Conservation (phyloP, 768 basidiomycete species). For the Roridomyces roridus region DNA sequence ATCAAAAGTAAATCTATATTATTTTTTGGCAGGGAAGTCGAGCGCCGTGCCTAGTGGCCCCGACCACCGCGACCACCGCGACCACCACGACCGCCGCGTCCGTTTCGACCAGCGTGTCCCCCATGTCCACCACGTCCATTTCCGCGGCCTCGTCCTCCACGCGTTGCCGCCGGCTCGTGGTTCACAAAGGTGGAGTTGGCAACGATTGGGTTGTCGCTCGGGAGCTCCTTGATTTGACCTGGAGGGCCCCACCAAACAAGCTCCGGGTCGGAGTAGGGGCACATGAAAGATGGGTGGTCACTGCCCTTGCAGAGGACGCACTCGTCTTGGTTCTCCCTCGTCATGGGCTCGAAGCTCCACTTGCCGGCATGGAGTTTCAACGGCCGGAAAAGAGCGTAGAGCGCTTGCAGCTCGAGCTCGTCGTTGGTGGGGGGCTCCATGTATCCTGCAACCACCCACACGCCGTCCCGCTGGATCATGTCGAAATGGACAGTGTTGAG, state of each 20-base stretch:
- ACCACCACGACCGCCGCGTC: too few relatives aligned
- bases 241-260: conserved; percentile 11
- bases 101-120: too few relatives aligned
- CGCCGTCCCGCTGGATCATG: background rate
- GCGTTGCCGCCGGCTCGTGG: too few relatives aligned
- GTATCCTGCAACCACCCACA: background rate
- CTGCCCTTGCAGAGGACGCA: conserved; percentile 1
- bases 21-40: too few relatives aligned
- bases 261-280: background rate
- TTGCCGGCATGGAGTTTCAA: background rate
- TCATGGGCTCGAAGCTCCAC: background rate
- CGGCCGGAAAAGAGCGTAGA: background rate
- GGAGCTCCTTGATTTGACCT: background rate
- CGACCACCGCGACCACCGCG: too few relatives aligned
- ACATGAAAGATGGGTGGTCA: conserved; percentile 8
- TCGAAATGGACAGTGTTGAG: conserved; percentile 8
- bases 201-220: conserved; percentile 1
- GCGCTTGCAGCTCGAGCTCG: background rate
- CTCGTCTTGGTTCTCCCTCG: background rate
- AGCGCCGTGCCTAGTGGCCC: too few relatives aligned
- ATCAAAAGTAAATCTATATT: too few relatives aligned
- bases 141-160: too few relatives aligned
- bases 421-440: background rate
- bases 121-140: background rate
- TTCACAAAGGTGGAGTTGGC: background rate